These are phyloP conservation scores for Krasilnikovozyma curviuscula DNA, from an alignment of 768 basidiomycete genomes.

Conservation along the genomic window DNA sequence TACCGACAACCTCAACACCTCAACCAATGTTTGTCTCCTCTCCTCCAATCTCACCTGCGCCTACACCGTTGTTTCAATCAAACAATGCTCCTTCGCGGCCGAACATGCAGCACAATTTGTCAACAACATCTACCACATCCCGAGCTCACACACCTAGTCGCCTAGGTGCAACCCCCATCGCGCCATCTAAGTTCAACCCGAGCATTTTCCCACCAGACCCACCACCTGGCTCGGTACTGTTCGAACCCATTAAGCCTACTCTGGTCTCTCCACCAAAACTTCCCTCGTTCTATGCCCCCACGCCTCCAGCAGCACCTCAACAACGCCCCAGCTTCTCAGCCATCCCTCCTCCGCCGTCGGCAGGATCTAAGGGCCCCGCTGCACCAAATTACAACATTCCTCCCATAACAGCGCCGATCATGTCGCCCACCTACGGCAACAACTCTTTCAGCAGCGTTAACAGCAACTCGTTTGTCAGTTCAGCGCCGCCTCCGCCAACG, in stretches of 20 bases:
- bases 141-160: not conserved
- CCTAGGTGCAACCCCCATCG: not conserved
- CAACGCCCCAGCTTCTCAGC: not conserved
- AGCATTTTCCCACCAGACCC: not conserved
- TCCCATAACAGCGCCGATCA: too few species aligned
- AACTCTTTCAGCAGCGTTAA: not conserved
- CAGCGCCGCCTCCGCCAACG: not conserved
- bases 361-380: too few species aligned
- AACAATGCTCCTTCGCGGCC: too few species aligned
- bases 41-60: slow-evolving; percentile 15
- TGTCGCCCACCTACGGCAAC: not conserved
- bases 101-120: too few species aligned
- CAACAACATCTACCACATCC: not conserved
- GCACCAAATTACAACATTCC: too few species aligned
- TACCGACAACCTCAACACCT: not conserved
- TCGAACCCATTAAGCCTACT: not conserved
- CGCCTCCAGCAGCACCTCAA: not conserved
- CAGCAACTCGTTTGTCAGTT: not conserved
- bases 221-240: not conserved
- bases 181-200: too few species aligned
- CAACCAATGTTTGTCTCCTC: slow-evolving; percentile 19
- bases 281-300: not conserved
- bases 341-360: too few species aligned
- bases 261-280: too few species aligned
- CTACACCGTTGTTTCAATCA: too few species aligned